A percentile compares a stretch with the other conserved stretches of the same genome.
phyloP scores from a whole-genome alignment of 495 filamentous ascomycete genomes.

The Talaromyces thailandensis region DNA sequence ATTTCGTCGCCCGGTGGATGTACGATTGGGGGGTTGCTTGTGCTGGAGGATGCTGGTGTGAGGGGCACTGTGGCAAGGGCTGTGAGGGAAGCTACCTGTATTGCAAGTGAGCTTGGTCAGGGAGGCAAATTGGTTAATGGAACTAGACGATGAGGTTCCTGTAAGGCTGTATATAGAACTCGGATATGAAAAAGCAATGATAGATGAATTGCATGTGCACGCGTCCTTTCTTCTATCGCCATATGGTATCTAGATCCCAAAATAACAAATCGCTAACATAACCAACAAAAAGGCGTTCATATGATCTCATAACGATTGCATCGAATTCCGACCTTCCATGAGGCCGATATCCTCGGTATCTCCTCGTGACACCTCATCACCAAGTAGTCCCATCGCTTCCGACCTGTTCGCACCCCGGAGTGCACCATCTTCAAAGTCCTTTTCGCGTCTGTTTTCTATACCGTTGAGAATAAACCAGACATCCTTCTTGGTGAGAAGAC shows the following conservation, averaged over 20 bases:
- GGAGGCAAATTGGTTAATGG: conserved; percentile 25
- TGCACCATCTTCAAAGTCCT: conserved; percentile 22
- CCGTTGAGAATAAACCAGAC: conserved; percentile 90
- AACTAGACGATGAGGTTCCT: conserved; percentile 18
- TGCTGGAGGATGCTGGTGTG: conserved; percentile 33
- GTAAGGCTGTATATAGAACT: neutral
- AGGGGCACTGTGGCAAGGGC: conserved; percentile 30
- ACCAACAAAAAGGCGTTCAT: neutral
- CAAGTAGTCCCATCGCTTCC: conserved; percentile 44
- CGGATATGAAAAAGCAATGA: conserved; percentile 1
- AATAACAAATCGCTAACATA: conserved; percentile 2
- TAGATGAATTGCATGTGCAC: neutral
- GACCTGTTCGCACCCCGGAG: conserved; percentile 30
- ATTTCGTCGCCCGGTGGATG: conserved; percentile 34
- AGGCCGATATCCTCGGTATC: conserved; percentile 31
- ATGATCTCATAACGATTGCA: conserved; percentile 10
- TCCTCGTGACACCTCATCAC: conserved; percentile 15
- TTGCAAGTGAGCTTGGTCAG: conserved; percentile 31
- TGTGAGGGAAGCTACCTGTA: conserved; percentile 31
- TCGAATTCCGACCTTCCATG: conserved; percentile 25
- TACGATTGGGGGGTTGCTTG: conserved; percentile 36
- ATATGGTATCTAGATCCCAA: conserved; percentile 3
- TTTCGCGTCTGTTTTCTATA: conserved; percentile 49
- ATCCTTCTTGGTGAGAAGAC: conserved; percentile 94
- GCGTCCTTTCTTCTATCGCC: neutral